phyloP scores from a whole-genome alignment of 352 stramenopile genomes.

The Pythium rishiriense region DNA sequence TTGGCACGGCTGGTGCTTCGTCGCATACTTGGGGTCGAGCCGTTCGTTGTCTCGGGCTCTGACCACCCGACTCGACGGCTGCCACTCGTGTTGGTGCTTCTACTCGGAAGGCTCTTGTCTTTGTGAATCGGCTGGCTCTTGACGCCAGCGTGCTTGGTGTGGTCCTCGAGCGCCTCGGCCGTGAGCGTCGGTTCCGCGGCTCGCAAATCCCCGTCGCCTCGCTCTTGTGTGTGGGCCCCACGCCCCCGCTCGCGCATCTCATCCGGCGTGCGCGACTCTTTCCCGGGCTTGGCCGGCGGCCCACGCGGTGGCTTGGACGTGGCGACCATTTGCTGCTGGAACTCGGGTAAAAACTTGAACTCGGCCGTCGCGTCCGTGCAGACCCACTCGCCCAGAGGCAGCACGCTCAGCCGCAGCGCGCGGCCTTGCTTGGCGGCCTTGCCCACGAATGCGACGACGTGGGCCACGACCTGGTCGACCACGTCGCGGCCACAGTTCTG shows the following conservation, averaged over 20 bases:
- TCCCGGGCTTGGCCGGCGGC: constrained; percentile 1
- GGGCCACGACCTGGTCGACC: constrained; percentile 38
- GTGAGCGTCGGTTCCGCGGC: constrained; percentile 1
- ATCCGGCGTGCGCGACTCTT: constrained; percentile 4
- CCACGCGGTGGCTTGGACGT: neutral
- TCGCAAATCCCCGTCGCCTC: too few relatives aligned
- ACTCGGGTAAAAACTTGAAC: constrained; percentile 44
- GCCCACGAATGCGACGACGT: constrained; percentile 41
- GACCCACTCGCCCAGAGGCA: constrained; percentile 58
- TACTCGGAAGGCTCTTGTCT: neutral
- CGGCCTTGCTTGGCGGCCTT: constrained; percentile 45
- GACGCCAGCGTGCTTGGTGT: constrained; percentile 2
- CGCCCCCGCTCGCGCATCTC: constrained; percentile 10
- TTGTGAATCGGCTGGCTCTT: neutral
- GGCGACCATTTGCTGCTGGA: constrained; percentile 32
- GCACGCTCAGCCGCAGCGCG: constrained; percentile 36
- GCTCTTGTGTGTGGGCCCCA: neutral
- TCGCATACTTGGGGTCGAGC: neutral
- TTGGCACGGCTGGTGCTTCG: neutral
- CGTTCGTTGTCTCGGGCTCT: neutral
- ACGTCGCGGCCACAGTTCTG: constrained; percentile 47
- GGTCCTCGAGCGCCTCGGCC: constrained; percentile 1
- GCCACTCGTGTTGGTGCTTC: neutral
- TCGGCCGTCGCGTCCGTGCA: constrained; percentile 33
- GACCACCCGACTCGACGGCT: constrained; percentile 8